phyloP scores from a whole-genome alignment of 192 early-diverging fungal genomes.

The Coemansia sp. region DNA sequence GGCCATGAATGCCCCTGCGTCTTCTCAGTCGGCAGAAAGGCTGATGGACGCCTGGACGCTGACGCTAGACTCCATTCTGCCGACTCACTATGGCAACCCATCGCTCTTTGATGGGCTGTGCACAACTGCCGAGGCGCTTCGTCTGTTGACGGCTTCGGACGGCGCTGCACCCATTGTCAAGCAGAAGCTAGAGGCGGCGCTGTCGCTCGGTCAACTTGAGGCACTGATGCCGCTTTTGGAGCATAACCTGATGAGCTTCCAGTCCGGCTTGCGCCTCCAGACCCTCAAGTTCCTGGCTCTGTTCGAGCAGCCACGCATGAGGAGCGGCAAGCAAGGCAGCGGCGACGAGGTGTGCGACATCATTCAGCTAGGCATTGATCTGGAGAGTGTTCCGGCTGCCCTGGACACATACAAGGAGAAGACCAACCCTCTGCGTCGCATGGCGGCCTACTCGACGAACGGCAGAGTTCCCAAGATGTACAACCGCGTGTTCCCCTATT shows the following conservation, averaged over 20 bases:
- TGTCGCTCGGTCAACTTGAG: slow-evolving; percentile 31
- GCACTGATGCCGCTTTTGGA: slow-evolving; percentile 24
- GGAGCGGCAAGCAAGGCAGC: slow-evolving; percentile 15
- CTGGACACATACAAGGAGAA: slow-evolving; percentile 78
- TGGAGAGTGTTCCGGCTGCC: slow-evolving; percentile 64
- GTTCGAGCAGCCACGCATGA: slow-evolving; percentile 64
- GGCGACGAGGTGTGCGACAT: slow-evolving; percentile 50
- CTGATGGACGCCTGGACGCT: slow-evolving; percentile 24
- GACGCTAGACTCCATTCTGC: slow-evolving; percentile 10
- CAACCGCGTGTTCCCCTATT: slow-evolving; percentile 62
- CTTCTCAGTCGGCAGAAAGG: neutral
- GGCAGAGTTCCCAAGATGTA: slow-evolving; percentile 71
- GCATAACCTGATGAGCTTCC: slow-evolving; percentile 34
- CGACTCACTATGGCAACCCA: slow-evolving; percentile 23
- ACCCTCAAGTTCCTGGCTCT: slow-evolving; percentile 64
- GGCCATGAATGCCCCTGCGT: slow-evolving; percentile 12
- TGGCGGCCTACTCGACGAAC: slow-evolving; percentile 63
- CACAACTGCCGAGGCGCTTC: slow-evolving; percentile 24
- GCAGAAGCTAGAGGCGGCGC: slow-evolving; percentile 13
- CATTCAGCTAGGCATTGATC: slow-evolving; percentile 50
- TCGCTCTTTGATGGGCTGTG: slow-evolving; percentile 27
- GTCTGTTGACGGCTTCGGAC: neutral
- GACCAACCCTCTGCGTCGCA: slow-evolving; percentile 67
- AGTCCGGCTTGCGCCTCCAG: slow-evolving; percentile 58
- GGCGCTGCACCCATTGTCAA: neutral